Evolutionary conservation across 768 basidiomycete species (phyloP).

Genomic region (Tricholoma sp.): DNA sequence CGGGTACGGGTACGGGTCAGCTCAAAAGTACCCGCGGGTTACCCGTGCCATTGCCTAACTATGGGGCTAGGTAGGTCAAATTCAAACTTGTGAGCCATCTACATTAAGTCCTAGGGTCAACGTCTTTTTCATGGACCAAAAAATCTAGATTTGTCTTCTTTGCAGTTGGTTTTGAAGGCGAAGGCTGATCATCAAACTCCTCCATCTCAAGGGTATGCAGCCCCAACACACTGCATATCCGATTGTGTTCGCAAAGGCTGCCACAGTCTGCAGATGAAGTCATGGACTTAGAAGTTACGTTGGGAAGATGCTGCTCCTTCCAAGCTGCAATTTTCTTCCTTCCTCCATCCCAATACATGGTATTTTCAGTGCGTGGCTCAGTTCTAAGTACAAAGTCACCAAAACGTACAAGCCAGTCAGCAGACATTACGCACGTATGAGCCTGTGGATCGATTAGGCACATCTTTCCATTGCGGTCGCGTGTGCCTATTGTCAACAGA

Average conservation of each 20-base stretch:
- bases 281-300: neutral
- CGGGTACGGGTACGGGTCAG: too few species aligned
- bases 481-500: neutral
- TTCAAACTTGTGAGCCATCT: neutral
- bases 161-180: neutral
- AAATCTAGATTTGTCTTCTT: neutral
- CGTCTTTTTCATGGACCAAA: neutral
- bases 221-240: neutral
- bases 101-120: neutral
- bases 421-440: neutral
- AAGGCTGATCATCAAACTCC: neutral
- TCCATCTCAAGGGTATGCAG: neutral
- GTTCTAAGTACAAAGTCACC: neutral
- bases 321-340: neutral
- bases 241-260: neutral
- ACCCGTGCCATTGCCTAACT: too few species aligned
- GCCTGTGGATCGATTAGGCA: neutral
- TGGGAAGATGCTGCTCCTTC: neutral
- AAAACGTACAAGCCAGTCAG: neutral
- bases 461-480: neutral
- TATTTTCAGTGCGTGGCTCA: neutral
- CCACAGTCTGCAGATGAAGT: neutral
- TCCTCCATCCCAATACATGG: neutral
- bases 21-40: too few species aligned
- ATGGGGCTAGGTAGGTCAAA: neutral